Evolutionary conservation across 768 basidiomycete genomes (phyloP), one percentile per base, ranked within the genome.

Genomic region (Serpula lacrymans): DNA sequence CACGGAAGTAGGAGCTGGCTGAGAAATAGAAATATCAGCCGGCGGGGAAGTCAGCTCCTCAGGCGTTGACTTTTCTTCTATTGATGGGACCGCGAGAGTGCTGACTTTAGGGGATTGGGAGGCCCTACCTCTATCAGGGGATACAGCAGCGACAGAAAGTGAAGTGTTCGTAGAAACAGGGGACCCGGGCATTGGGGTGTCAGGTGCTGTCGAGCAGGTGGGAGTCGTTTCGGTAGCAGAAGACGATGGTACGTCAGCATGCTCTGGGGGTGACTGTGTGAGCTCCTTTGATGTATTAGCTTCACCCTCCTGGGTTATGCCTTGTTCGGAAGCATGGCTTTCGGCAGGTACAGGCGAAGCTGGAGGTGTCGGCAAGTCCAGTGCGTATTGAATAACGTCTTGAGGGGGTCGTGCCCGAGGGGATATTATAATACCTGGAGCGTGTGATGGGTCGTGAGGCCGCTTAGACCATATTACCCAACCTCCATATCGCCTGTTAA

Each of bases 391-490:
- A 0, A 85, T 54, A 16, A 88, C 63, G 39, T 78, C 63, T 2
- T 65, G 67, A 21, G 86, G 84, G 3, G 86, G 86, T 26, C 70
- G 67, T 3, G 84, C 81, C 16, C 53, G 60, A 0, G 79, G 71
- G 1, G 84, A 85, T 20, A 88, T 82, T 48, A 88, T 85, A 42
- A 88, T 75, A 3, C 79, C 76, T 1, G 83, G 84, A 0, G 85
- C 86, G 32, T 62, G 57, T 3, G 73, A 64, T 0, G 86, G 86
- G 54, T 86, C 65, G 2, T 68, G 62, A 0, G 86, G 86, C 18
- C 83, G 75, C n/a, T 74, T 73, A 0, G 85, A 83, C 83, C 84
- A 88, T 26, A 88, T 75, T 4, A 78, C 82, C 64, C 77, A 86
- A 26, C 64, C 62, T 8, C 51, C 62, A 24, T 32, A 18, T 8